phyloP scores from a whole-genome alignment of 345 rosid species.

The Camelina laxa region DNA sequence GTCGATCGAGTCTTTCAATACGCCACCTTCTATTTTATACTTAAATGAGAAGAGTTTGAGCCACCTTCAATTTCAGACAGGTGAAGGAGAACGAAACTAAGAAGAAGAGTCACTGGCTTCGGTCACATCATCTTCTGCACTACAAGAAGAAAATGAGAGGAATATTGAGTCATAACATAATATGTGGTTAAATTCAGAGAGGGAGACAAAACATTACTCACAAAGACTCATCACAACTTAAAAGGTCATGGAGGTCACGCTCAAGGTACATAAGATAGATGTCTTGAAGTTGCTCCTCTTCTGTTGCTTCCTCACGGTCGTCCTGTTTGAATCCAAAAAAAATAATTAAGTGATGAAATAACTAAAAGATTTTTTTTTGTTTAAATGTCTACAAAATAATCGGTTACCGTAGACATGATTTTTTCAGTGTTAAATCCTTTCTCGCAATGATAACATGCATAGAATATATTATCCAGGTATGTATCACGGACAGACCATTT shows the following conservation, averaged over 20 bases:
- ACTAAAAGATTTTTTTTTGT: neutral
- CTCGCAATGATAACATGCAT: neutral
- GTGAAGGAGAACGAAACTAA: neutral
- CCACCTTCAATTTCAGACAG: neutral
- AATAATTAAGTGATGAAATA: neutral
- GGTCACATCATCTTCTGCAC: neutral
- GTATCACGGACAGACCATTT: neutral
- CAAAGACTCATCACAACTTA: neutral
- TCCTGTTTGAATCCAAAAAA: neutral
- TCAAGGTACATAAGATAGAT: slow-evolving; percentile 21
- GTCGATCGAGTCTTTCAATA: neutral
- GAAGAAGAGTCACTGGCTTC: neutral
- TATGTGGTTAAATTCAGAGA: neutral
- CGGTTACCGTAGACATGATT: neutral
- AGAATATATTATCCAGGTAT: neutral
- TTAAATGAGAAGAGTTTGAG: neutral
- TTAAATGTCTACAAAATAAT: neutral
- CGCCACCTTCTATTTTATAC: neutral
- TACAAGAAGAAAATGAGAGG: neutral
- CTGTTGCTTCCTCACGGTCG: neutral
- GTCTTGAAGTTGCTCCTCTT: slow-evolving; percentile 11
- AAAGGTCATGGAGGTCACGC: neutral
- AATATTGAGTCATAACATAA: neutral
- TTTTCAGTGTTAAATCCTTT: neutral
- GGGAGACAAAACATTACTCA: neutral